These are phyloP conservation scores for Omphalotus guepiniiformis DNA, from an alignment of 768 basidiomycete species.

Conservation along the genomic window DNA sequence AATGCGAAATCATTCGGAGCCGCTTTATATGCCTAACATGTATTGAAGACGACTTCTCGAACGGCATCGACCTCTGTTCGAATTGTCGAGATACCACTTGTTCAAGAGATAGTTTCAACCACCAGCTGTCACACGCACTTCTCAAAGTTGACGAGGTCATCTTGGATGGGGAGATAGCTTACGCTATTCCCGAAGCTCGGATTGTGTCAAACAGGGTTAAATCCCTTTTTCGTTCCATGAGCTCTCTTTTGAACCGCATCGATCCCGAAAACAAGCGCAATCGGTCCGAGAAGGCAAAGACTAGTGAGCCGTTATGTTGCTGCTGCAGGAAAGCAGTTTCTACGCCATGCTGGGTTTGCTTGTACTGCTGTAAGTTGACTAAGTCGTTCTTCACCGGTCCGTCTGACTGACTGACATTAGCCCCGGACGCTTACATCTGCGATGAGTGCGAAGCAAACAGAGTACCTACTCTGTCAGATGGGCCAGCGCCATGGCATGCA, in stretches of 20 bases:
- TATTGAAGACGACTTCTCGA: constrained; percentile 4
- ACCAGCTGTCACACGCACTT: not conserved
- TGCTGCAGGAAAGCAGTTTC: constrained; percentile 1
- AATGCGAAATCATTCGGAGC: constrained; percentile 2
- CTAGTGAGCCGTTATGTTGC: not conserved
- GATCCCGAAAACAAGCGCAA: too few species aligned
- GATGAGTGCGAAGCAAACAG: not conserved
- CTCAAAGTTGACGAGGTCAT: not conserved
- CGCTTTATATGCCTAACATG: constrained; percentile 11
- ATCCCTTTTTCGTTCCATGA: not conserved
- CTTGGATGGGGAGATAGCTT: not conserved
- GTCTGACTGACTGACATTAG: not conserved
- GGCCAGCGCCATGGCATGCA: not conserved
- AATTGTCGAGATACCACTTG: not conserved
- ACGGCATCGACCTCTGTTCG: constrained; percentile 9
- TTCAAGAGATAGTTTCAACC: not conserved
- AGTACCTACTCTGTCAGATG: not conserved
- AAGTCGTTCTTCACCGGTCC: not conserved
- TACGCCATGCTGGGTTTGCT: constrained; percentile 3
- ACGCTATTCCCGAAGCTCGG: not conserved
- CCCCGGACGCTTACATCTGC: not conserved
- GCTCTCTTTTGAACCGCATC: not conserved
- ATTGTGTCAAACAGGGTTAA: not conserved
- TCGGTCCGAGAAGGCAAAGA: not conserved
- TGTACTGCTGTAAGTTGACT: constrained; percentile 1